Conservation (phyloP, 345 rosid species). For the Conringia planisiliqua region DNA sequence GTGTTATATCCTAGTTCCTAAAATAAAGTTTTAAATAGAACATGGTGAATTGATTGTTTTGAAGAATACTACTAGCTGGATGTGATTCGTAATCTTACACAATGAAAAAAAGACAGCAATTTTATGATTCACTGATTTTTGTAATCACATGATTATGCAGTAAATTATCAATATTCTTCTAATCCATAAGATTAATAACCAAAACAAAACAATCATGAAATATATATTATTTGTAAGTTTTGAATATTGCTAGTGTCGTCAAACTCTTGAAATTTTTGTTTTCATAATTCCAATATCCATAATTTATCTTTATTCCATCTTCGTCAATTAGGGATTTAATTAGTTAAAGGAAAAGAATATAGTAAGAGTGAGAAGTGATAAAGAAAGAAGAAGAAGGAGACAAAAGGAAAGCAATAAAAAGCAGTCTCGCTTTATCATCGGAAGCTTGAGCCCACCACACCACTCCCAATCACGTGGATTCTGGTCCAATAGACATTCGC, state of each 20-base stretch:
- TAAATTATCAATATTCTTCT: background rate
- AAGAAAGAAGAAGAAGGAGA: background rate
- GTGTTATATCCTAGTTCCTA: background rate
- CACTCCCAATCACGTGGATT: conserved; percentile 35
- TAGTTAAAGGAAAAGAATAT: background rate
- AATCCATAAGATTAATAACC: background rate
- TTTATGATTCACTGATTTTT: background rate
- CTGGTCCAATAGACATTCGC: conserved; percentile 15
- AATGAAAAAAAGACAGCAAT: background rate
- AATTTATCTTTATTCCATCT: background rate
- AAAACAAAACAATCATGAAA: background rate
- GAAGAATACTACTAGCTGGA: background rate
- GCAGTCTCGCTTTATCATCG: conserved; percentile 27
- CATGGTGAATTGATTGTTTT: background rate
- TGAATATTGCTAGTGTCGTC: background rate
- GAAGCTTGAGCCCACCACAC: conserved; percentile 29
- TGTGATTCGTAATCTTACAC: background rate
- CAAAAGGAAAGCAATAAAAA: conserved; percentile 30
- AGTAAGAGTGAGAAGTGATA: background rate
- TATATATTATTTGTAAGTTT: background rate
- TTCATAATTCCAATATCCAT: background rate
- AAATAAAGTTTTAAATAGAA: background rate
- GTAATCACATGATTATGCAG: background rate
- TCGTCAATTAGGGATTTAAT: background rate
- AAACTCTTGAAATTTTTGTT: background rate